Percentiles rank a stretch among this genome's conserved stretches.
phyloP scores from a whole-genome alignment of 345 rosid genomes.

The Lenwebbia sp. region DNA sequence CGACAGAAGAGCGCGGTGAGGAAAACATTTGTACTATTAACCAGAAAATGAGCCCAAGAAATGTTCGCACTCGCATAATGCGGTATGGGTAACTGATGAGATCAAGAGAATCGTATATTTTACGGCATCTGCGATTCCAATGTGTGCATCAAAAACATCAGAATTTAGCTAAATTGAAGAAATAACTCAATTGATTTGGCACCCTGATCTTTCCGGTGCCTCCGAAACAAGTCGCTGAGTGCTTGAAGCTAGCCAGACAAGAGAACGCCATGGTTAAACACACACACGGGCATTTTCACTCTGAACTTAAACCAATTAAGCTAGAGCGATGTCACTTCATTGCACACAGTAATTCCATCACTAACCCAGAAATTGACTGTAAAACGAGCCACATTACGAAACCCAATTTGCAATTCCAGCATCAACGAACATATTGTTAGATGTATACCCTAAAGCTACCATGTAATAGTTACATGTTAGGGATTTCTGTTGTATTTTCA shows the following conservation, averaged over 20 bases:
- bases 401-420: neutral
- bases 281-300: neutral
- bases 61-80: neutral
- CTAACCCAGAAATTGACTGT: neutral
- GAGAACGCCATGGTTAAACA: neutral
- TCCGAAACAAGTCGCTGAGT: neutral
- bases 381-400: neutral
- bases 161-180: neutral
- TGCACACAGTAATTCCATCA: neutral
- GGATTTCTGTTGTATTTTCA: too few species aligned
- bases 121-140: neutral
- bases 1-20: neutral
- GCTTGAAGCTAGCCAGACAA: neutral
- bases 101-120: neutral
- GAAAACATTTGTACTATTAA: neutral
- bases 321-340: neutral
- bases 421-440: neutral
- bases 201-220: neutral
- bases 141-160: neutral
- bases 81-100: neutral
- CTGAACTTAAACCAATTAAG: neutral
- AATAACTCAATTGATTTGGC: neutral
- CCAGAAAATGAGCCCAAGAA: neutral
- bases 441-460: too few species aligned
- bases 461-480: too few species aligned